phyloP scores from a whole-genome alignment of 352 stramenopile genomes.

The Phytophthora brassicae region DNA sequence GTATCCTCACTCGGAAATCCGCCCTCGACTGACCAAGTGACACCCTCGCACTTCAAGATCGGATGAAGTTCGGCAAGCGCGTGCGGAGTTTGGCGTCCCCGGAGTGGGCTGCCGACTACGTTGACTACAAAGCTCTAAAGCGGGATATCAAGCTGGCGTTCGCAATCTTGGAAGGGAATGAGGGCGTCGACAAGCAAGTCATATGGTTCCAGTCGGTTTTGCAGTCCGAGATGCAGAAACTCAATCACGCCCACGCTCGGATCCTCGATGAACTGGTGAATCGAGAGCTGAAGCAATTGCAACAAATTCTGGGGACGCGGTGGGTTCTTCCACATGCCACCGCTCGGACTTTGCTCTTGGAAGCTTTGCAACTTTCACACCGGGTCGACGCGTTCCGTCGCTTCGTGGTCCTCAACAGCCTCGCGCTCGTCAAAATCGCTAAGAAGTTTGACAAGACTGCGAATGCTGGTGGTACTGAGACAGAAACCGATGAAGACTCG shows the following conservation, averaged over 20 bases:
- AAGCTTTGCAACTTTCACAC: constrained; percentile 61
- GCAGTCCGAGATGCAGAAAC: constrained; percentile 49
- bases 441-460: constrained; percentile 82
- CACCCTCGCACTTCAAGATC: not conserved
- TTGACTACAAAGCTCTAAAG: constrained; percentile 86
- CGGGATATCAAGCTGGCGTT: constrained; percentile 52
- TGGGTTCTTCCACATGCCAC: constrained; percentile 62
- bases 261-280: constrained; percentile 58
- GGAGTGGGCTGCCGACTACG: constrained; percentile 66
- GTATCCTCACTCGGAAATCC: constrained; percentile 23
- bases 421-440: constrained; percentile 80
- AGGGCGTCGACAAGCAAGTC: not conserved
- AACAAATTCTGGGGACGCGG: constrained; percentile 44
- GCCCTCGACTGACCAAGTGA: constrained; percentile 6
- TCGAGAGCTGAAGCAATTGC: constrained; percentile 39
- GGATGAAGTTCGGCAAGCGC: constrained; percentile 87
- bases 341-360: constrained; percentile 53
- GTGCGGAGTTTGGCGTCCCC: constrained; percentile 64
- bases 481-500: constrained; percentile 8
- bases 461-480: constrained; percentile 3
- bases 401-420: constrained; percentile 78
- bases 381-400: constrained; percentile 72
- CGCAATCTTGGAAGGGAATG: not conserved
- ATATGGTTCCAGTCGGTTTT: constrained; percentile 39
- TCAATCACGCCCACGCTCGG: constrained; percentile 58